phyloP scores from a whole-genome alignment of 768 basidiomycete species.

The Atractiella rhizophila region DNA sequence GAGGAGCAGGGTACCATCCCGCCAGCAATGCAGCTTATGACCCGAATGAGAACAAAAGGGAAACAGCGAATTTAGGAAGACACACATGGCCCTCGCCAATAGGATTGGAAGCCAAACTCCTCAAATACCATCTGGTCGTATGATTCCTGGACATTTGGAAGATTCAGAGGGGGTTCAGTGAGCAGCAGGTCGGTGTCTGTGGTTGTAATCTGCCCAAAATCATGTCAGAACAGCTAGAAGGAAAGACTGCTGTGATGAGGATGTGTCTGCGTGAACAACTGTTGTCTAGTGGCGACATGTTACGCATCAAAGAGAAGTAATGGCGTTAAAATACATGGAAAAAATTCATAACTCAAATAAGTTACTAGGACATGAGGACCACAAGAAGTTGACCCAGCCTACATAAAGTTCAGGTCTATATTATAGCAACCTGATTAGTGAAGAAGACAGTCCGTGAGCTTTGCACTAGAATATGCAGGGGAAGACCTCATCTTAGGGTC shows the following conservation, averaged over 20 bases:
- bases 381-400: too few relatives aligned
- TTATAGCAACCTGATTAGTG: too few relatives aligned
- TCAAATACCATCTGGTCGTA: slow-evolving; percentile 93
- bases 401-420: too few relatives aligned
- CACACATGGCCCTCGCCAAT: slow-evolving; percentile 57
- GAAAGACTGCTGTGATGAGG: too few relatives aligned
- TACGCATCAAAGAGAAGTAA: not conserved
- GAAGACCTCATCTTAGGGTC: too few relatives aligned
- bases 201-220: slow-evolving; percentile 58
- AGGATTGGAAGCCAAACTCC: slow-evolving; percentile 76
- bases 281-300: not conserved
- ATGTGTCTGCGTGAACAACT: not conserved
- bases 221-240: too few relatives aligned
- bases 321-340: too few relatives aligned
- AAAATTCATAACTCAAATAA: too few relatives aligned
- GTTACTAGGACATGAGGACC: too few relatives aligned
- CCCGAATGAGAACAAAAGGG: not conserved
- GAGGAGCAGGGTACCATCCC: not conserved
- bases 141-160: slow-evolving; percentile 68
- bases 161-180: slow-evolving; percentile 84
- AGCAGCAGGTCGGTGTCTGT: slow-evolving; percentile 48
- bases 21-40: not conserved
- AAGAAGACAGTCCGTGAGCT: too few relatives aligned
- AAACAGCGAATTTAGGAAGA: slow-evolving; percentile 11
- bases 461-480: too few relatives aligned